These are phyloP conservation scores for Eimeria sp. DNA, from an alignment of 169 alveolate species.

Conservation along the genomic window DNA sequence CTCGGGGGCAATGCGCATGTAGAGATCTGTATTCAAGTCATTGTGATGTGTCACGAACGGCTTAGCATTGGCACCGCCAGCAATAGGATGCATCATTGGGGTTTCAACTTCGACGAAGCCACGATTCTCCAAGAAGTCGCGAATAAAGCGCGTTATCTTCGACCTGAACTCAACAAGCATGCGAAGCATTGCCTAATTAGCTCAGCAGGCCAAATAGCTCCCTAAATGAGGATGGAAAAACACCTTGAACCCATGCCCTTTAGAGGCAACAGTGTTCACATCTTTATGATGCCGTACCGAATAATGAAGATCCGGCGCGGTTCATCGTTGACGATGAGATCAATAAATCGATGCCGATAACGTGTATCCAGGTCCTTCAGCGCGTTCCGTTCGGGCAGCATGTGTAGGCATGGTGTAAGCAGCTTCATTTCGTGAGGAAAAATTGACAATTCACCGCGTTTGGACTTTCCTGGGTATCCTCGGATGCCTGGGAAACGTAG, in stretches of 20 bases:
- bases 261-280: background rate
- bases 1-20: conserved; percentile 99
- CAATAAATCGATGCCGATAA: conserved; percentile 98
- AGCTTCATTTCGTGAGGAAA: conserved; percentile 93
- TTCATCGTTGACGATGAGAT: conserved; percentile 96
- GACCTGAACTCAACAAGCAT: conserved; percentile 84
- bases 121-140: conserved; percentile 93
- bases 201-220: background rate
- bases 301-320: conserved; percentile 95
- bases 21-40: conserved; percentile 97
- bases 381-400: conserved; percentile 98
- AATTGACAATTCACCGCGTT: conserved; percentile 98
- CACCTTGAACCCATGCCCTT: background rate
- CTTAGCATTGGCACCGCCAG: conserved; percentile 99
- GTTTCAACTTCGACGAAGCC: conserved; percentile 99
- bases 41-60: conserved; percentile 99
- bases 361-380: conserved; percentile 97
- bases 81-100: conserved; percentile 98
- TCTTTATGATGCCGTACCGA: conserved; percentile 84
- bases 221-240: background rate
- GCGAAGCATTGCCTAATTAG: background rate
- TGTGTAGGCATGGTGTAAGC: conserved; percentile 98
- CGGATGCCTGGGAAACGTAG: conserved; percentile 83
- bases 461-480: conserved; percentile 94
- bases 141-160: conserved; percentile 89